phyloP scores from a whole-genome alignment of 179 eudicot species.

The Silene vulgaris region DNA sequence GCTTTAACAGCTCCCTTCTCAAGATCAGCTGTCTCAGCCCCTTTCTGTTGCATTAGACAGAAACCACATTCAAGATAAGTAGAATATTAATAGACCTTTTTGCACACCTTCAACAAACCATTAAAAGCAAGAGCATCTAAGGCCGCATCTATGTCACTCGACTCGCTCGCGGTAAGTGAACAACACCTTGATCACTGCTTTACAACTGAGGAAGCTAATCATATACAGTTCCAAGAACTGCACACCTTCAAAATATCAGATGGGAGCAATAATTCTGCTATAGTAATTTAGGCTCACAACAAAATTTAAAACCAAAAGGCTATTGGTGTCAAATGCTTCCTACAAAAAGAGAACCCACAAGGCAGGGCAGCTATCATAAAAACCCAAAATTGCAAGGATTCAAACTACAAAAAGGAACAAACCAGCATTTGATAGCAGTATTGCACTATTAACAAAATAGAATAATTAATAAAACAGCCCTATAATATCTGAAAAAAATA shows the following conservation, averaged over 20 bases:
- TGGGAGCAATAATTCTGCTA: neutral
- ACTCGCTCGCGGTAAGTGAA: no score
- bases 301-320: neutral
- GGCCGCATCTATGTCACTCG: no score
- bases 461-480: neutral
- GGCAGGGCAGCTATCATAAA: neutral
- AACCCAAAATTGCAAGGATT: neutral
- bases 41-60: constrained; percentile 49
- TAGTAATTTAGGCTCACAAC: neutral
- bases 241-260: neutral
- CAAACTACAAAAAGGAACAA: neutral
- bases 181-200: no score
- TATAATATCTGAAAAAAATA: neutral
- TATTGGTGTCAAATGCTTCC: neutral
- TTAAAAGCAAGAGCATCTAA: neutral
- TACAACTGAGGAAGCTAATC: constrained; percentile 1
- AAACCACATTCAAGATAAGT: constrained; percentile 12
- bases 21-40: constrained; percentile 56
- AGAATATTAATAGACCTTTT: constrained; percentile 6
- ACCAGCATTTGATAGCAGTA: neutral
- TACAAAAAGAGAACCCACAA: neutral
- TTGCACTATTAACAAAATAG: neutral
- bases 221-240: neutral
- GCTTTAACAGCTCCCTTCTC: constrained; percentile 90
- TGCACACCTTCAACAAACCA: neutral